Evolutionary conservation across 1,284 basidiomycete species (phyloP).

Genomic region (Phellopilus nigrolimitatus): DNA sequence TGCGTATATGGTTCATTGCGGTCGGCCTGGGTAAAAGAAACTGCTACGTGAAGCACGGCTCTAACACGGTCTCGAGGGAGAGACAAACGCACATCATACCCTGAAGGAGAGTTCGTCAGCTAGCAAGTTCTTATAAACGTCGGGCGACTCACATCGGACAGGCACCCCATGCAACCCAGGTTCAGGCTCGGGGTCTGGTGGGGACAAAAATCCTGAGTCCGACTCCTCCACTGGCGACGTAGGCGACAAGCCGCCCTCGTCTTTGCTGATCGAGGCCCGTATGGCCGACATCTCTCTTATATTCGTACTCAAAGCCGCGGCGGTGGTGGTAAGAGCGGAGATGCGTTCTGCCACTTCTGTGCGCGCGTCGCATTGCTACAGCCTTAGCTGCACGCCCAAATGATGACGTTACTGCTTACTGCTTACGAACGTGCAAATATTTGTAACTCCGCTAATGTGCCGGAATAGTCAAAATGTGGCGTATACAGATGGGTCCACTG

Average conservation of each 20-base stretch:
- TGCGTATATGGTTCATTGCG: slow-evolving; percentile 75
- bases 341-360: too few relatives aligned
- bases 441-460: too few relatives aligned
- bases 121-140: neutral
- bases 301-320: too few relatives aligned
- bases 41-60: neutral
- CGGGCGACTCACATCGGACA: slow-evolving; percentile 27
- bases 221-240: slow-evolving; percentile 33
- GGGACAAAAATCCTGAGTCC: slow-evolving; percentile 26
- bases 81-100: slow-evolving; percentile 45
- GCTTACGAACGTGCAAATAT: too few relatives aligned
- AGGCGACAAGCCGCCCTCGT: slow-evolving; percentile 37
- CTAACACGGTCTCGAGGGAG: slow-evolving; percentile 19
- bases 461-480: too few relatives aligned
- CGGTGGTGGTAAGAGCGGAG: too few relatives aligned
- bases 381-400: too few relatives aligned
- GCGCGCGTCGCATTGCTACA: too few relatives aligned
- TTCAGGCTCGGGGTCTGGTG: slow-evolving; percentile 23
- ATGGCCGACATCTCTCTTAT: too few relatives aligned
- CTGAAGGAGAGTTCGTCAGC: slow-evolving; percentile 24
- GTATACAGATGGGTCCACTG: too few relatives aligned
- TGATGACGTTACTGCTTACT: too few relatives aligned
- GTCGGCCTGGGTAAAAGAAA: slow-evolving; percentile 52
- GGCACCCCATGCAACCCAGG: slow-evolving; percentile 29
- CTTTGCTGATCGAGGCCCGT: slow-evolving; percentile 11